phyloP scores from a whole-genome alignment of 2,329 filamentous ascomycete genomes.

The Aspergillus sp. region DNA sequence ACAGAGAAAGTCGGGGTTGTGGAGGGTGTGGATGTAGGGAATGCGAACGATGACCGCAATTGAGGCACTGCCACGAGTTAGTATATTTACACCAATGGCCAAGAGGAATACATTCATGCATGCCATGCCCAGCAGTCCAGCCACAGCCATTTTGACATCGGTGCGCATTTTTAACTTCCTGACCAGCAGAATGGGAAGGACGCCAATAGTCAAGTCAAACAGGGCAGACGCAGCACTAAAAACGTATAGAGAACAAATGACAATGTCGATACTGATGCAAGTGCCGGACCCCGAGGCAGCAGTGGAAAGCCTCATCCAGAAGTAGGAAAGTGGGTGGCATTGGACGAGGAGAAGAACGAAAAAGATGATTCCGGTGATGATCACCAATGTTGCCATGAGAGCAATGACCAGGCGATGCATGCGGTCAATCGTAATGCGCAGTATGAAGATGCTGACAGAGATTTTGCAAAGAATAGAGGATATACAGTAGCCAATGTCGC shows the following conservation, averaged over 20 bases:
- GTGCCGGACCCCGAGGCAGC: conserved; percentile 26
- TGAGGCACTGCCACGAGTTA: conserved; percentile 40
- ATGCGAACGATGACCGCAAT: conserved; percentile 43
- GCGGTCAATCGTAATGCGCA: conserved; percentile 45
- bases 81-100: not conserved
- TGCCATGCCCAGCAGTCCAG: conserved; percentile 52
- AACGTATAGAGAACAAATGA: conserved; percentile 29
- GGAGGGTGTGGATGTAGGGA: conserved; percentile 34
- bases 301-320: conserved; percentile 38
- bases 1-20: conserved; percentile 31
- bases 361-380: conserved; percentile 43
- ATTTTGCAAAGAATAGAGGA: conserved; percentile 46
- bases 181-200: conserved; percentile 52
- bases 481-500: conserved; percentile 48
- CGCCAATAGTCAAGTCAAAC: conserved; percentile 50
- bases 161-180: conserved; percentile 51
- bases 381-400: conserved; percentile 39
- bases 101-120: conserved; percentile 36
- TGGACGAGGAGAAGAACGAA: conserved; percentile 50
- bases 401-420: conserved; percentile 46
- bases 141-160: conserved; percentile 49
- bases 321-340: conserved; percentile 46
- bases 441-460: conserved; percentile 49
- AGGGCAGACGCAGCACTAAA: conserved; percentile 27
- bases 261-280: conserved; percentile 37